Conservation (phyloP, 2,329 filamentous ascomycete species). For the Rutstroemia sydowiana region DNA sequence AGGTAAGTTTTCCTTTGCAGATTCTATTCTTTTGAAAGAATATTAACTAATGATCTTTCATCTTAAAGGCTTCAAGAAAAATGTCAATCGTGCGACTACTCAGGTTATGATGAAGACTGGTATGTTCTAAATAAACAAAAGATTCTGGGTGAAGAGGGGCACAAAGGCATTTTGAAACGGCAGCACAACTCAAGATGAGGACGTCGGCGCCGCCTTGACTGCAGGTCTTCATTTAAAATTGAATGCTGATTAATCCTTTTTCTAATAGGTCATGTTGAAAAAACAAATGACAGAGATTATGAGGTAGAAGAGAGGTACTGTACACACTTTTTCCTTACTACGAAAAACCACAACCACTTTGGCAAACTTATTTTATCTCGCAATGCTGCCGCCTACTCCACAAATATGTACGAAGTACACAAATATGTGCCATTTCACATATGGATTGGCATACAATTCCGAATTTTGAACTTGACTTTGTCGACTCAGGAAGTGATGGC, state of each 20-base stretch:
- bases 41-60: background rate
- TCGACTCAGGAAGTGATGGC: too few relatives aligned
- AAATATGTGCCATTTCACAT: too few relatives aligned
- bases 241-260: background rate
- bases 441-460: too few relatives aligned
- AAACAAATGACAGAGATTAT: constrained; percentile 97
- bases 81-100: constrained; percentile 97
- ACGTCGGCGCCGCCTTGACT: too few relatives aligned
- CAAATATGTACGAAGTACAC: too few relatives aligned
- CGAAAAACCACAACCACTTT: background rate
- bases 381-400: too few relatives aligned
- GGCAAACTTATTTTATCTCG: background rate
- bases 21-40: constrained; percentile 16
- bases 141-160: background rate
- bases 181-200: too few relatives aligned
- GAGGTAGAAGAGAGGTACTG: constrained; percentile 85
- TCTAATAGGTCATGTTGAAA: constrained; percentile 78
- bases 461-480: background rate
- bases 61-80: constrained; percentile 73
- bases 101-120: constrained; percentile 99
- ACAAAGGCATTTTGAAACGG: too few relatives aligned
- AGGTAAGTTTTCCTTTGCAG: constrained; percentile 31
- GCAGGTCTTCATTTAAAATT: too few relatives aligned
- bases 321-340: background rate
- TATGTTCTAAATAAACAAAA: constrained; percentile 32